Evolutionary conservation across 768 basidiomycete species (phyloP).

Genomic region (Mycena crocata): DNA sequence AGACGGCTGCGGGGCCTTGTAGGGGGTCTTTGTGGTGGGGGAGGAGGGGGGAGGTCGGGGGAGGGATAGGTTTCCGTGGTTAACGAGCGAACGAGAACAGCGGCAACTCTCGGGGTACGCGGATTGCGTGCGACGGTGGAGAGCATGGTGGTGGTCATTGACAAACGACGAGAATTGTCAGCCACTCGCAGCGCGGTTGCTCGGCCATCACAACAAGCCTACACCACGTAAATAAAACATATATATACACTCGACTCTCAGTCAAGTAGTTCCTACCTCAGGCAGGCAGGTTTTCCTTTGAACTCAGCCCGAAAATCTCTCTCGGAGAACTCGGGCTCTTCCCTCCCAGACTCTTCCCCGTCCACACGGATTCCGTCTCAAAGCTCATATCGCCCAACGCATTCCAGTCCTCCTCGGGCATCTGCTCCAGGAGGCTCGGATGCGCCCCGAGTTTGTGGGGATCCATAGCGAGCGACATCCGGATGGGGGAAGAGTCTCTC

Average conservation of each 20-base stretch:
- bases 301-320: slow-evolving; percentile 53
- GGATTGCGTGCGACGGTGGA: slow-evolving; percentile 32
- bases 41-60: slow-evolving; percentile 48
- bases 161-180: slow-evolving; percentile 9
- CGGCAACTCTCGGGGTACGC: slow-evolving; percentile 29
- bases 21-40: slow-evolving; percentile 44
- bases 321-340: slow-evolving; percentile 41
- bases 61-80: slow-evolving; percentile 56
- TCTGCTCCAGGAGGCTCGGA: slow-evolving; percentile 69
- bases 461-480: slow-evolving; percentile 50
- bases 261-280: neutral
- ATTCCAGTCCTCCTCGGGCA: slow-evolving; percentile 66
- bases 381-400: slow-evolving; percentile 64
- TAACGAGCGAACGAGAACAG: slow-evolving; percentile 51
- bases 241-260: neutral
- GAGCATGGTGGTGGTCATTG: slow-evolving; percentile 34
- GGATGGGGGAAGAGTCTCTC: slow-evolving; percentile 63
- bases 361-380: slow-evolving; percentile 51
- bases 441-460: slow-evolving; percentile 44
- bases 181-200: neutral
- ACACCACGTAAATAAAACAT: neutral
- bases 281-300: slow-evolving; percentile 60
- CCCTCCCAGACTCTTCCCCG: slow-evolving; percentile 32
- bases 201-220: neutral
- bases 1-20: slow-evolving; percentile 52